Conservation (phyloP, 306 rosid genomes). For the Ormosia semicastrata region DNA sequence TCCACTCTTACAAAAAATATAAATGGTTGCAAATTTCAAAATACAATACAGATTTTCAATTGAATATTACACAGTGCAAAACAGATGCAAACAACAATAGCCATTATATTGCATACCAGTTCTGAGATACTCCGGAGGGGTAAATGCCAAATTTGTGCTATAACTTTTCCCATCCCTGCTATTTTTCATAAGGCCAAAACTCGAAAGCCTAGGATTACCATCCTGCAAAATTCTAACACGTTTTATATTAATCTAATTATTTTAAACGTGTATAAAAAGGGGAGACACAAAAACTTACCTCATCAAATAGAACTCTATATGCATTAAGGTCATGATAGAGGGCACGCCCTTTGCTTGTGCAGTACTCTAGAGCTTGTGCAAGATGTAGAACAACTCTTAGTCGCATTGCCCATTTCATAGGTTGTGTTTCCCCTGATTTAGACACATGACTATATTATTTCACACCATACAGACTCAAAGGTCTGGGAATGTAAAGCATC, state of each 20-base stretch:
- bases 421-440: conserved; percentile 71
- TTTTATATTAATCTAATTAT: conserved; percentile 14
- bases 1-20: background rate
- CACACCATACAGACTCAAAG: background rate
- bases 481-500: background rate
- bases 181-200: conserved; percentile 82
- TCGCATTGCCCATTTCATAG: conserved; percentile 83
- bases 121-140: conserved; percentile 90
- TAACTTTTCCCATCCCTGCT: conserved; percentile 88
- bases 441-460: conserved; percentile 30
- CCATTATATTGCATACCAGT: conserved; percentile 48
- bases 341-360: conserved; percentile 77
- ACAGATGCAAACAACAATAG: background rate
- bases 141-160: conserved; percentile 84
- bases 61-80: background rate
- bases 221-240: conserved; percentile 57
- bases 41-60: background rate
- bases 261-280: background rate
- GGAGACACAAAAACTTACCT: conserved; percentile 41
- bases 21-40: background rate
- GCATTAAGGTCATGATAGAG: conserved; percentile 88
- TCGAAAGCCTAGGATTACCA: conserved; percentile 80
- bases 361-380: conserved; percentile 85
- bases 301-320: conserved; percentile 78
- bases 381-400: conserved; percentile 84